A percentile compares a stretch with the other conserved stretches of the same genome.
Evolutionary conservation across 1,284 basidiomycete species (phyloP).

Genomic region (Volvariella volvacea): DNA sequence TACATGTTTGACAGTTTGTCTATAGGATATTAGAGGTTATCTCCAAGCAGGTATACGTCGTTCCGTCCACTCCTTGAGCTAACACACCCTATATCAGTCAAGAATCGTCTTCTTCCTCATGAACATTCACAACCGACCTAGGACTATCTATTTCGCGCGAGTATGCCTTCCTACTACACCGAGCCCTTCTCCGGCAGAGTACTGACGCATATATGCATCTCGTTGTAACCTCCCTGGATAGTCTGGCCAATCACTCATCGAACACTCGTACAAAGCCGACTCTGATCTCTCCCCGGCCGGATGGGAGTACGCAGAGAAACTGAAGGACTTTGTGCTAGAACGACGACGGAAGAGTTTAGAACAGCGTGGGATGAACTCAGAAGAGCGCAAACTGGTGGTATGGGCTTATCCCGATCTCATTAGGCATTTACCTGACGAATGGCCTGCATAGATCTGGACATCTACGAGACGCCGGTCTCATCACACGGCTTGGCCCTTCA

Average conservation of each 20-base stretch:
- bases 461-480: conserved; percentile 89
- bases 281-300: conserved; percentile 93
- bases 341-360: conserved; percentile 65
- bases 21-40: conserved; percentile 84
- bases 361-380: conserved; percentile 56
- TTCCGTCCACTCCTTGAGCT: not conserved
- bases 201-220: too few species aligned
- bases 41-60: conserved; percentile 46
- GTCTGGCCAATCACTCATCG: conserved; percentile 94
- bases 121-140: conserved; percentile 93
- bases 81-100: conserved; percentile 43
- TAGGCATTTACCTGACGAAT: not conserved
- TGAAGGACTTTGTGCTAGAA: conserved; percentile 82
- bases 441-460: conserved; percentile 79
- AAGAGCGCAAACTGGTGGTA: conserved; percentile 71
- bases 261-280: conserved; percentile 98
- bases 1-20: not conserved
- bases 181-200: too few species aligned
- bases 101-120: conserved; percentile 95
- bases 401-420: conserved; percentile 17
- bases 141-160: conserved; percentile 90
- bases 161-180: conserved; percentile 37
- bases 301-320: conserved; percentile 87
- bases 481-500: conserved; percentile 95
- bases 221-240: conserved; percentile 21